These are phyloP conservation scores for Lipomyces kockii DNA, from an alignment of 805 yeast species.

Conservation along the genomic window DNA sequence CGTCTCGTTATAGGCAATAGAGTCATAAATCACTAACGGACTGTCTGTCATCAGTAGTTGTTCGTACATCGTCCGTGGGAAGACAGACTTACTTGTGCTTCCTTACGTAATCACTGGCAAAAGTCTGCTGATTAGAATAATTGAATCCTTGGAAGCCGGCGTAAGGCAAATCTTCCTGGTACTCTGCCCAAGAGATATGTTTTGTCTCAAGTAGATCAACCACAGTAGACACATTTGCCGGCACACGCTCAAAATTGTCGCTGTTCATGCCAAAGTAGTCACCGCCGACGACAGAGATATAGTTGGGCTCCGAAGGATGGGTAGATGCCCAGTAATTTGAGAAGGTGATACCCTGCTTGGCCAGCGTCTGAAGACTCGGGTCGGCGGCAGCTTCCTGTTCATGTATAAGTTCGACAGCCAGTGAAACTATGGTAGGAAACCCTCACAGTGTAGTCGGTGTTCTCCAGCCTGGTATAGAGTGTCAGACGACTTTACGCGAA, in stretches of 20 bases:
- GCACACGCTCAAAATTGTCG: constrained; percentile 53
- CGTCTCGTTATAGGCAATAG: constrained; percentile 45
- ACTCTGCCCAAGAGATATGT: constrained; percentile 58
- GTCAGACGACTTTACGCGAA: too few relatives aligned
- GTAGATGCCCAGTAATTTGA: constrained; percentile 59
- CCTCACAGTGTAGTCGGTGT: constrained; percentile 44
- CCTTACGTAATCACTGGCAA: constrained; percentile 56
- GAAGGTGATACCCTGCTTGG: constrained; percentile 51
- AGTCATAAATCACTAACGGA: constrained; percentile 53
- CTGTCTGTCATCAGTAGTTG: not conserved
- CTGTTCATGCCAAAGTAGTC: constrained; percentile 56
- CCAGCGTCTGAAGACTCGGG: constrained; percentile 51
- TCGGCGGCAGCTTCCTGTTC: constrained; percentile 56
- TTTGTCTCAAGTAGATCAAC: constrained; percentile 55
- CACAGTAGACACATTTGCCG: constrained; percentile 53
- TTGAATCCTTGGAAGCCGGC: constrained; percentile 57
- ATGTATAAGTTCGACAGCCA: not conserved
- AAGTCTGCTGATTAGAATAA: constrained; percentile 51
- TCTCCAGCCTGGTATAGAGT: constrained; percentile 46
- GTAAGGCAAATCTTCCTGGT: constrained; percentile 59
- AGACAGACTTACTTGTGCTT: constrained; percentile 48
- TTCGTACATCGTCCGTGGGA: not conserved
- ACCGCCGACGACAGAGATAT: constrained; percentile 56
- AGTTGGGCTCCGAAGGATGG: constrained; percentile 62
- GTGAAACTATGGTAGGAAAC: not conserved